Evolutionary conservation across 2,329 filamentous ascomycete genomes (phyloP).

Genomic region (Phaeosphaeriaceae sp.): DNA sequence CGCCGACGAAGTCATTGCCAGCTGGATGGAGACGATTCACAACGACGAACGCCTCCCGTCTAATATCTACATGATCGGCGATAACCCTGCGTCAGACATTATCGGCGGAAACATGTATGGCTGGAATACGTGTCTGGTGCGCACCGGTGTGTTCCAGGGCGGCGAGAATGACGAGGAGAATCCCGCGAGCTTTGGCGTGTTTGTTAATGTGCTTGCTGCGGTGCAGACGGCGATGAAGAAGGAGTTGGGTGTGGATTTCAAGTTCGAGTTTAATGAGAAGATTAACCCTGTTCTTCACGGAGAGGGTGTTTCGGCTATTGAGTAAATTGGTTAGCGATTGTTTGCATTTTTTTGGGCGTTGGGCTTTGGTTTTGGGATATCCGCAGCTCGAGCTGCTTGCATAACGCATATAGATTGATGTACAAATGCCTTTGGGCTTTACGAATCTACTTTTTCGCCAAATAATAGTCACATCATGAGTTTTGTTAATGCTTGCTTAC

Average conservation of each 20-base stretch:
- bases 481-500: too few species aligned
- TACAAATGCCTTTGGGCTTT: neutral
- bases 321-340: conserved; percentile 46
- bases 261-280: conserved; percentile 73
- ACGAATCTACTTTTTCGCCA: too few species aligned
- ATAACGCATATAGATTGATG: conserved; percentile 6
- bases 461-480: too few species aligned
- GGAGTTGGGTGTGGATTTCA: conserved; percentile 75
- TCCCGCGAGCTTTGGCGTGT: conserved; percentile 78
- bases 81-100: conserved; percentile 77
- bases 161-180: conserved; percentile 78
- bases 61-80: conserved; percentile 79
- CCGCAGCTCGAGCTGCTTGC: conserved; percentile 6
- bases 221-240: conserved; percentile 71
- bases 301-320: conserved; percentile 61
- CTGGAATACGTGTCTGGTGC: conserved; percentile 80
- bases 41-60: conserved; percentile 71
- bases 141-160: conserved; percentile 80
- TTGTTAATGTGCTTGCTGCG: conserved; percentile 74
- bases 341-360: conserved; percentile 5
- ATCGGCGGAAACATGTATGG: conserved; percentile 80
- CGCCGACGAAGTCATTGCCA: conserved; percentile 73
- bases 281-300: conserved; percentile 71
- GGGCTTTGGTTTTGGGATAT: conserved; percentile 3
- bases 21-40: conserved; percentile 79